These are phyloP conservation scores for Fusarium lateritium DNA, from an alignment of 2,329 filamentous ascomycete species.

Conservation along the genomic window DNA sequence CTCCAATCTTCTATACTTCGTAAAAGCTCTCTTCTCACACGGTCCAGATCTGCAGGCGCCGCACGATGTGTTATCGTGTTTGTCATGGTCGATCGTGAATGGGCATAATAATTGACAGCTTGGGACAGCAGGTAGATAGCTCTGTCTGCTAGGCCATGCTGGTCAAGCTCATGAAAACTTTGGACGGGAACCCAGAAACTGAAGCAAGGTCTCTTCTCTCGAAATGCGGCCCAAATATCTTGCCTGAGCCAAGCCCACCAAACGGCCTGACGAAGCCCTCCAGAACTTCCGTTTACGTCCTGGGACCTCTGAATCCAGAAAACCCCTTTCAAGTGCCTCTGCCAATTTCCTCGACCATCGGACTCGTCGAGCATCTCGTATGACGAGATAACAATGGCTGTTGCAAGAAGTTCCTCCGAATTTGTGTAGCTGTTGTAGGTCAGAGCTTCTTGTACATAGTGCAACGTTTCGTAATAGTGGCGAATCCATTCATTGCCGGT, in stretches of 20 bases:
- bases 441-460: background rate
- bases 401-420: background rate
- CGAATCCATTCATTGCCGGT: background rate
- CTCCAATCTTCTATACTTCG: too few relatives aligned
- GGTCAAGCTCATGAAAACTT: too few relatives aligned
- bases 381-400: background rate
- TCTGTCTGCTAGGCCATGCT: too few relatives aligned
- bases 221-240: slow-evolving; percentile 3
- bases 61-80: too few relatives aligned
- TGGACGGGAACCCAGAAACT: slow-evolving; percentile 1
- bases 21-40: too few relatives aligned
- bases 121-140: too few relatives aligned
- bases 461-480: background rate
- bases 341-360: background rate
- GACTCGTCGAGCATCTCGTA: slow-evolving; percentile 4
- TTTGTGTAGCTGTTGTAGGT: background rate
- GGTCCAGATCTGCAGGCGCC: too few relatives aligned
- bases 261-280: background rate
- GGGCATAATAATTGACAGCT: too few relatives aligned
- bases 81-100: too few relatives aligned
- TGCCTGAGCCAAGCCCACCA: slow-evolving; percentile 1
- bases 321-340: background rate
- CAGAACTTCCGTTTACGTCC: background rate
- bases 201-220: background rate
- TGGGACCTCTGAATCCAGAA: slow-evolving; percentile 4